Conservation (phyloP, 2,329 filamentous ascomycete genomes). For the Xylaria multiplex region DNA sequence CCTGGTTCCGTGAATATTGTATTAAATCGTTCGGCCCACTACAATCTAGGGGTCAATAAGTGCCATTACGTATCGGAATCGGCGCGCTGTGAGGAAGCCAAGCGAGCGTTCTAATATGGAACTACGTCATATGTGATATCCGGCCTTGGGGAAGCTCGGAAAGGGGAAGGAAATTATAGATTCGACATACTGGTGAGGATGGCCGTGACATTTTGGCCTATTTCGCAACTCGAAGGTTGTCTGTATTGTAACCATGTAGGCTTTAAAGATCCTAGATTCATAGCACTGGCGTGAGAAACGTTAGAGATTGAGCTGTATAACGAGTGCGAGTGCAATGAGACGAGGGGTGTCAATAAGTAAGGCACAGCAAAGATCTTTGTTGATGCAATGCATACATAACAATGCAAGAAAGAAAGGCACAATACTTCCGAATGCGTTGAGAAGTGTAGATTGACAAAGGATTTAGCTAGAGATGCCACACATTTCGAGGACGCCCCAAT, state of each 20-base stretch:
- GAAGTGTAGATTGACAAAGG: neutral
- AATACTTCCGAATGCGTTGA: constrained; percentile 7
- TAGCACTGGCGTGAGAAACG: neutral
- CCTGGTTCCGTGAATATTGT: neutral
- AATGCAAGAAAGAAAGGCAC: neutral
- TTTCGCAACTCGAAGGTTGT: neutral
- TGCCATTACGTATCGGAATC: neutral
- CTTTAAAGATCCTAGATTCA: neutral
- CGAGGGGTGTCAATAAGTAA: neutral
- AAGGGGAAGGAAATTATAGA: too few species aligned
- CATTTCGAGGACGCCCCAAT: neutral
- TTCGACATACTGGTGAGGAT: constrained; percentile 3
- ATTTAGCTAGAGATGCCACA: neutral
- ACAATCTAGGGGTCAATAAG: neutral
- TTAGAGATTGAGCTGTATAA: neutral
- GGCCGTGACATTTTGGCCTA: neutral
- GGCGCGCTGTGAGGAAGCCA: neutral
- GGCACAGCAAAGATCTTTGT: neutral
- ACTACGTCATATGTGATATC: neutral
- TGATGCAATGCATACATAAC: neutral
- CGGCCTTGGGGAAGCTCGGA: neutral
- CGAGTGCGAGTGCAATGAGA: neutral
- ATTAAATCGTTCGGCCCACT: constrained; percentile 9
- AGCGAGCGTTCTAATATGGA: neutral
- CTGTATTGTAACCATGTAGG: neutral